A percentile compares a stretch with the other conserved stretches of the same genome.
These are phyloP conservation scores for Yarrowia osloensis DNA, from an alignment of 805 yeast genomes.

Conservation along the genomic window DNA sequence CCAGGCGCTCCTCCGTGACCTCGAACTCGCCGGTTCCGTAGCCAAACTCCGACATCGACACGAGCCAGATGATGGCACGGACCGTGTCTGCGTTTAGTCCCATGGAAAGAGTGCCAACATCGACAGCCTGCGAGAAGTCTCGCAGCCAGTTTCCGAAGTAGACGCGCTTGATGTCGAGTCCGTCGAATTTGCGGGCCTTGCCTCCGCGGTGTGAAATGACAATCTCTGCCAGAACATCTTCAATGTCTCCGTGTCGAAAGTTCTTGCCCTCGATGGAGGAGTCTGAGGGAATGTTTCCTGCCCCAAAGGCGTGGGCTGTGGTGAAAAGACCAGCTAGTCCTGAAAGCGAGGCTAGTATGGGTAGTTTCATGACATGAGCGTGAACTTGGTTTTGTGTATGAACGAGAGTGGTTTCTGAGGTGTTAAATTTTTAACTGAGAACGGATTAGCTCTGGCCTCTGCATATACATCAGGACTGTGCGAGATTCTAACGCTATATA, in stretches of 20 bases:
- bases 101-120: constrained; percentile 36
- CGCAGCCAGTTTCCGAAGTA: constrained; percentile 39
- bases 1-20: constrained; percentile 36
- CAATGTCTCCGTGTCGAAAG: constrained; percentile 39
- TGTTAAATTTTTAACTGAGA: constrained; percentile 20
- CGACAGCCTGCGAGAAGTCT: constrained; percentile 39
- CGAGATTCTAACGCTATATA: constrained; percentile 13
- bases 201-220: constrained; percentile 34
- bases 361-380: constrained; percentile 29
- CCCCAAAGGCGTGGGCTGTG: constrained; percentile 36
- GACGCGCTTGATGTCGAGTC: constrained; percentile 35
- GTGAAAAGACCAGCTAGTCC: constrained; percentile 24
- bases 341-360: constrained; percentile 25
- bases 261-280: constrained; percentile 36
- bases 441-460: constrained; percentile 9
- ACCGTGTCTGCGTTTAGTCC: constrained; percentile 34
- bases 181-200: constrained; percentile 35
- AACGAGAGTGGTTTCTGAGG: constrained; percentile 20
- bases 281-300: constrained; percentile 38
- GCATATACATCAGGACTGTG: constrained; percentile 12
- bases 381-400: constrained; percentile 15
- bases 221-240: constrained; percentile 34
- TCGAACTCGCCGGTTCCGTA: constrained; percentile 39
- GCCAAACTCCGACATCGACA: constrained; percentile 36
- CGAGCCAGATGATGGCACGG: constrained; percentile 35